Base-by-base conservation (phyloP, 805 yeast species). In the Candida schatavii region DNA sequence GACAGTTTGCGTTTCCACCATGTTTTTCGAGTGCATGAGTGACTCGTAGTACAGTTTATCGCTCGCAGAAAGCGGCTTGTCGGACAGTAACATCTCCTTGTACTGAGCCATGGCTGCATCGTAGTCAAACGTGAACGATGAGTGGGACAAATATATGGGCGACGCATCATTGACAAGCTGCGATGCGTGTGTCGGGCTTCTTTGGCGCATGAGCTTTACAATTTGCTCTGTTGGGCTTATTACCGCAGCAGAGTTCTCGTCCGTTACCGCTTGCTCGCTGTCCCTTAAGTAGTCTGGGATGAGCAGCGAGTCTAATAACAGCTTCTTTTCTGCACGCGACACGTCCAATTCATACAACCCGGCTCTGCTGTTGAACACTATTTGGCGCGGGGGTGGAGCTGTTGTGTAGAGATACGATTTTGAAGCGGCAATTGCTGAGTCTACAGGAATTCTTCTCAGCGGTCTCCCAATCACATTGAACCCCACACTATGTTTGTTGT, bases 321-420 rank as follows among this genome's bases (percentile, higher is more conserved):
- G 54, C 22, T 41, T 22, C 19, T 42, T 43, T 15, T 43, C 43
- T 2, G 38, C 15, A 5, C 49, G 46, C 10, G 46, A 42, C 3
- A 49, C 40, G 15, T 55, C 46, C 15, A 64, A 54, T 29, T 55
- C 54, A 43, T 62, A 67, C 1, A 63, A 54, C 6, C 72, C 74
- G 9, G 62, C 64, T 17, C 52, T 51, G 23, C 71, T 63, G 33
- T 73, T 50, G 47, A 72, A 72, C 7, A 72, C 53, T 20, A 73
- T 45, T 42, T 59, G 37, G 47, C 49, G 22, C 3, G 74, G 74
- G 7, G 61, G 52, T 3, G 71, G 70, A 1, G 70, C 77, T 39
- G 58, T 64, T 1, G 71, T 55, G 50, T 68, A 68, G 4, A 74
- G 56, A 42, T 69, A 73, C 0, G 75, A 65, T 47, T 69, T 69